These are phyloP conservation scores for Babesia bigemina DNA, from an alignment of 169 alveolate genomes.

Conservation along the genomic window DNA sequence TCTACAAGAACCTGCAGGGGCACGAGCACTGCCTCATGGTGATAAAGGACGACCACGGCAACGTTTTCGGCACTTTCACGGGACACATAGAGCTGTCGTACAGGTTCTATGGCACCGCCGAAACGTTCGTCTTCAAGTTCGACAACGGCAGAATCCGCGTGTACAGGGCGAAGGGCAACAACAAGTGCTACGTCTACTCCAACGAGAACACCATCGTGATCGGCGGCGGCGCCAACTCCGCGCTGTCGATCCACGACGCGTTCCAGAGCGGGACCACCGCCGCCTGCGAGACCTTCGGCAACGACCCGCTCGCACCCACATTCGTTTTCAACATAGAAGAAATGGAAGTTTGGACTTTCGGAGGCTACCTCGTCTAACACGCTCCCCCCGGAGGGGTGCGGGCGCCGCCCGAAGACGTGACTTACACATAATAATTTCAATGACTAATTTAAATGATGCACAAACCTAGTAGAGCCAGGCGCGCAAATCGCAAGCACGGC, in stretches of 20 bases:
- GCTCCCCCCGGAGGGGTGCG: not conserved
- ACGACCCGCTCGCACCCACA: constrained; percentile 49
- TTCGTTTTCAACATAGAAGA: constrained; percentile 37
- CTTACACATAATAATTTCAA: not conserved
- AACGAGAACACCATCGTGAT: constrained; percentile 55
- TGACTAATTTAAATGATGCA: not conserved
- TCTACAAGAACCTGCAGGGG: constrained; percentile 77
- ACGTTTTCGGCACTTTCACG: constrained; percentile 84
- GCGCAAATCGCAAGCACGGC: not conserved
- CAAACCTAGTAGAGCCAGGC: not conserved
- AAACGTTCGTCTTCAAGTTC: constrained; percentile 82
- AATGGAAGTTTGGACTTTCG: constrained; percentile 71
- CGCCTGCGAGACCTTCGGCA: constrained; percentile 61
- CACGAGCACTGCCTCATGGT: constrained; percentile 80
- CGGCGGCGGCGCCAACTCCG: constrained; percentile 67
- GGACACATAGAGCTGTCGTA: constrained; percentile 74
- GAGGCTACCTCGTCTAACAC: constrained; percentile 28
- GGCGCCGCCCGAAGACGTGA: not conserved
- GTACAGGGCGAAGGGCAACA: constrained; percentile 49
- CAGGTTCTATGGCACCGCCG: constrained; percentile 85
- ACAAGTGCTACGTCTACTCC: constrained; percentile 59
- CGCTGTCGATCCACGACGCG: constrained; percentile 50
- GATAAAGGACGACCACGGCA: constrained; percentile 81
- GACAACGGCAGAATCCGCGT: constrained; percentile 39
- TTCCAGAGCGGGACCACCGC: constrained; percentile 60